A percentile compares a stretch with the other conserved stretches of the same genome.
These are phyloP conservation scores for Rubus idaeus DNA, from an alignment of 306 rosid species.

Conservation along the genomic window DNA sequence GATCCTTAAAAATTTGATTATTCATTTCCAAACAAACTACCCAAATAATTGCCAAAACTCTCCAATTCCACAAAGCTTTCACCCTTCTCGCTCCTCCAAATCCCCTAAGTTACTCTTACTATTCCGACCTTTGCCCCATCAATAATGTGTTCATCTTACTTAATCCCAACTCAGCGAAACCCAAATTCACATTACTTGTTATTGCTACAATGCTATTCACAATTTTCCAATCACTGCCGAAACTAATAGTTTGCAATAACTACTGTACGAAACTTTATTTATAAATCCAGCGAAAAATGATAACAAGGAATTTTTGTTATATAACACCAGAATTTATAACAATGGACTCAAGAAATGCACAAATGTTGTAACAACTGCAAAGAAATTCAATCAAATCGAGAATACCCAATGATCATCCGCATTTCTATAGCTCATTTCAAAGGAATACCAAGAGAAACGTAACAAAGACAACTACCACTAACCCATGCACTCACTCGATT, in stretches of 20 bases:
- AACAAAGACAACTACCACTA: not conserved
- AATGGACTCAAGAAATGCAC: not conserved
- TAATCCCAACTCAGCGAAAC: not conserved
- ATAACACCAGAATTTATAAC: not conserved
- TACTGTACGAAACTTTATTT: not conserved
- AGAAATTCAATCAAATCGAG: not conserved
- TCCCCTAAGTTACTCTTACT: not conserved
- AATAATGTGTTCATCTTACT: not conserved
- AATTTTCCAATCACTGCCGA: not conserved
- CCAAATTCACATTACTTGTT: not conserved
- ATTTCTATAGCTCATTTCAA: conserved; percentile 5
- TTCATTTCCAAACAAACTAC: no score
- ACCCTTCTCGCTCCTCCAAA: not conserved
- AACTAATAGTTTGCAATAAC: not conserved
- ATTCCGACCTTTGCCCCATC: not conserved
- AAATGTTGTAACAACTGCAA: not conserved
- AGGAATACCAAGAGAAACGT: not conserved
- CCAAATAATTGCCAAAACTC: no score
- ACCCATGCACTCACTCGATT: not conserved
- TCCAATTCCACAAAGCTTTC: no score
- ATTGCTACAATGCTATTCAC: not conserved
- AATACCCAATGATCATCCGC: not conserved
- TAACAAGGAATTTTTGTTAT: not conserved
- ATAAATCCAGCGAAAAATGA: not conserved
- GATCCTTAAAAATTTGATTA: no score